Base-by-base conservation (phyloP, 2,329 filamentous ascomycete genomes). In the Atkinsonella texensis region DNA sequence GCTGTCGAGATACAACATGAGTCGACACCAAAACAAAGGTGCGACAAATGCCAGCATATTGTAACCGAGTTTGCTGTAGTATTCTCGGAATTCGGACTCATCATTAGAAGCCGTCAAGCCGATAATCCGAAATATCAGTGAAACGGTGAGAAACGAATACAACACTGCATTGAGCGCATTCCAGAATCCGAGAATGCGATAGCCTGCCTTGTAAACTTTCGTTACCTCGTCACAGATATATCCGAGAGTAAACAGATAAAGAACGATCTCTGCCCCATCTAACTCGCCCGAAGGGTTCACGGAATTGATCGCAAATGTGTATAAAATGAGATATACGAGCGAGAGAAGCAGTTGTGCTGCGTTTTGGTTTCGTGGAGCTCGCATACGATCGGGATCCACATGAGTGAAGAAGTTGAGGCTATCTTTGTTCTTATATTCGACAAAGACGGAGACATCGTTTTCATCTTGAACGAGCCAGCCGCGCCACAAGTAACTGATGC, bases 401-500 rank as follows among this genome's bases (percentile, higher is more conserved):
- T 98, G 93, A 1, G 78, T 72, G 71, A 84, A 80, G 68, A 93
- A 94, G 44, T 74, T 77, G 1, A 81, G 83, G 64, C 90, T 87
- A 53, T 84, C 87, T 64, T 89, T 89, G 54, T 88, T 76, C 59
- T 84, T 81, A 73, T 94, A 98, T 62, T 90, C 84, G 50, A 96
- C 78, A 64, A 98, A 98, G 49, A 82, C 83, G n/a, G 84, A 82
- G 0, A 91, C 86, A 59, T 97, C 90, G 48, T 90, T 77, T 60
- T 96, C 89, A 58, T 96, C 89, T 65, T 98, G 93, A n/a, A 95
- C 83, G 9, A 97, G 74, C 93, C 93, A 98, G 20, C 93, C 93
- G 55, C 83, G 81, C 93, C 93, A 98, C 9, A 98, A 81, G 63
- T 94, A 89, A 55, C 77, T 81, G 61, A 97, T 89, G 64, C 91